These are phyloP conservation scores for Kluyveromyces sp. DNA, from an alignment of 1,139 yeast genomes.

Conservation along the genomic window DNA sequence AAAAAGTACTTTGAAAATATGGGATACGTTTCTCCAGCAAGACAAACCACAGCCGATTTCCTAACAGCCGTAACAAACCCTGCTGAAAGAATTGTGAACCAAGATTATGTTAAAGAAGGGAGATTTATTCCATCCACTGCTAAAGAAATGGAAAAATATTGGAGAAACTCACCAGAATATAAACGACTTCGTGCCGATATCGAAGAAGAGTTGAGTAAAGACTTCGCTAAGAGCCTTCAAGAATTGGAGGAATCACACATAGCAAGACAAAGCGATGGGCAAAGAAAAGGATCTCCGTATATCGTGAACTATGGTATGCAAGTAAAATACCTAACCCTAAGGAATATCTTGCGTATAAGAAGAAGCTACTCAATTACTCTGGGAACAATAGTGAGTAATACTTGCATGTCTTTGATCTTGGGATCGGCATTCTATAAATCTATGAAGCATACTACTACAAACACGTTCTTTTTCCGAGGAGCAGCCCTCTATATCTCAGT, in stretches of 20 bases:
- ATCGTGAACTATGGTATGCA: conserved; percentile 62
- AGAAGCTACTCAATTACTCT: conserved; percentile 63
- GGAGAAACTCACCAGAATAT: conserved; percentile 60
- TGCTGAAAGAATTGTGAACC: conserved; percentile 45
- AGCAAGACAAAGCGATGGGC: conserved; percentile 50
- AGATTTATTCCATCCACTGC: conserved; percentile 62
- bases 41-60: conserved; percentile 81
- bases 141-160: conserved; percentile 57
- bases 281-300: conserved; percentile 50
- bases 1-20: conserved; percentile 51
- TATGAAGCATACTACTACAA: conserved; percentile 33
- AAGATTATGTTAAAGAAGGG: conserved; percentile 36
- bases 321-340: conserved; percentile 46
- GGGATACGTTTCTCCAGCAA: conserved; percentile 66
- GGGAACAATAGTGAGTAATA: conserved; percentile 53
- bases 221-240: conserved; percentile 10
- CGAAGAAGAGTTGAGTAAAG: conserved; percentile 29
- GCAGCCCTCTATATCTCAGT: conserved; percentile 72
- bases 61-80: conserved; percentile 75
- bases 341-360: conserved; percentile 56
- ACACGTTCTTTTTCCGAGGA: conserved; percentile 58
- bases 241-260: conserved; percentile 42
- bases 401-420: conserved; percentile 64
- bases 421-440: conserved; percentile 71
- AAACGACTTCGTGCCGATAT: conserved; percentile 34